phyloP scores from a whole-genome alignment of 106 monocot genomes.

The Posidonia australis region DNA sequence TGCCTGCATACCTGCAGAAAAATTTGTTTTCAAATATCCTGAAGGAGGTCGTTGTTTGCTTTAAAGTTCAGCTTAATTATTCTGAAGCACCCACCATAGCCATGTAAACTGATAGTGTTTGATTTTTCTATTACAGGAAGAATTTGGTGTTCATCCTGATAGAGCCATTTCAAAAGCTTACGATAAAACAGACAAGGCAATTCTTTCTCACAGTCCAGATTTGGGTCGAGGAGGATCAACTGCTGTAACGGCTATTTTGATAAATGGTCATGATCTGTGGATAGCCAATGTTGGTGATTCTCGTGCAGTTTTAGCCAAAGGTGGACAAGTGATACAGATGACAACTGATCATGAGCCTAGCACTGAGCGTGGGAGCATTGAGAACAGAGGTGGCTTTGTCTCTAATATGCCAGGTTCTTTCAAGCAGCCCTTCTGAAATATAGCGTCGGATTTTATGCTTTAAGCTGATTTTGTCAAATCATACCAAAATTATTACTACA shows the following conservation, averaged over 20 bases:
- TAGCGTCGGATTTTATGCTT: too few species aligned
- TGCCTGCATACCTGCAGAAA: slow-evolving; percentile 25
- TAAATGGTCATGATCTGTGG: slow-evolving; percentile 28
- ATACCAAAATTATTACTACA: too few species aligned
- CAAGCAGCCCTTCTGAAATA: too few species aligned
- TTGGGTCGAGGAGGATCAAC: slow-evolving; percentile 31
- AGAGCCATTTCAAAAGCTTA: slow-evolving; percentile 31
- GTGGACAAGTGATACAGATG: slow-evolving; percentile 21
- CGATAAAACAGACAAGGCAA: slow-evolving; percentile 28
- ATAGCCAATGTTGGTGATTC: slow-evolving; percentile 41
- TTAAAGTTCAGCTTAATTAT: background rate
- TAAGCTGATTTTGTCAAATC: too few species aligned
- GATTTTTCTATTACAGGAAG: slow-evolving; percentile 11
- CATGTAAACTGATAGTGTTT: background rate
- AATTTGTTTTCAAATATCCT: slow-evolving; percentile 24
- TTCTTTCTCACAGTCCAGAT: slow-evolving; percentile 32
- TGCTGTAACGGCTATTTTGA: slow-evolving; percentile 33
- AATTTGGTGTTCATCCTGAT: slow-evolving; percentile 20
- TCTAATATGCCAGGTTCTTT: slow-evolving; percentile 29
- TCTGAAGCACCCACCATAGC: background rate
- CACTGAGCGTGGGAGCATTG: slow-evolving; percentile 25
- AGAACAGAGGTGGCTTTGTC: slow-evolving; percentile 33
- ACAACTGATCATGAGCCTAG: slow-evolving; percentile 38
- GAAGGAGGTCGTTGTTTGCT: slow-evolving; percentile 19
- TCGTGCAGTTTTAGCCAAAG: slow-evolving; percentile 25